Base-by-base conservation (phyloP, 78 protist genomes). In the Andalucia godoyi region DNA sequence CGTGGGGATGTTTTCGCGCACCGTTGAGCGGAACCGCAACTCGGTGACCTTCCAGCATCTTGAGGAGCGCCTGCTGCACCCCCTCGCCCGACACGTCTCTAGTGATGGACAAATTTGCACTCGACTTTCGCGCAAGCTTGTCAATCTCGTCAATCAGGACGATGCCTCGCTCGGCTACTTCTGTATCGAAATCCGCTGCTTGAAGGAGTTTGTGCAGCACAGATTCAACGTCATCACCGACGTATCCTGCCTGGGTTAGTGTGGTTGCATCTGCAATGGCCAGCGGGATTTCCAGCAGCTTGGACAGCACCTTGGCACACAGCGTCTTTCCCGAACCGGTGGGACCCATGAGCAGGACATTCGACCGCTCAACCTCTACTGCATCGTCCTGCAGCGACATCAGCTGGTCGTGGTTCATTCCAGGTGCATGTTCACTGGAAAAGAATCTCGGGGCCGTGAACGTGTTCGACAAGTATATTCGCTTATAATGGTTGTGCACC, bases 281-380 rank as follows among this genome's bases (percentile, higher is more conserved):
- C 23, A 77, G 32, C 2, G 83, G 83, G 23, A 77, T 77, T 41
- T 70, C 52, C 18, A 70, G 57, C 12, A 27, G 23, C 30, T 37
- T 2, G 12, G 83, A 72, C 23, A 77, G 70, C 4, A 73, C 65
- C 15, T 43, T 33, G 0, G 77, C 83, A 12, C 69, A 57, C 21
- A 70, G 77, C 36, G 83, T 77, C 74, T 77, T 77, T 41, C 79
- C 71, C 30, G 70, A 57, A 25, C 83, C 83, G 10, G 83, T 70
- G 13, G 83, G 83, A 1, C 83, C 83, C 23, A 64, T 4, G 53
- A 77, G 45, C 15, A 77, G 51, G 25, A 77, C 33, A 59, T 77
- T 77, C 43, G 46, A 23, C 74, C 70, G 69, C 23, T 77, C 83
- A 1, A 70, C 6, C 51, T 17, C 33, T 5, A 2, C 23, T 46